Conservation (phyloP, 208 protist genomes). For the Trypanosoma scelopori region DNA sequence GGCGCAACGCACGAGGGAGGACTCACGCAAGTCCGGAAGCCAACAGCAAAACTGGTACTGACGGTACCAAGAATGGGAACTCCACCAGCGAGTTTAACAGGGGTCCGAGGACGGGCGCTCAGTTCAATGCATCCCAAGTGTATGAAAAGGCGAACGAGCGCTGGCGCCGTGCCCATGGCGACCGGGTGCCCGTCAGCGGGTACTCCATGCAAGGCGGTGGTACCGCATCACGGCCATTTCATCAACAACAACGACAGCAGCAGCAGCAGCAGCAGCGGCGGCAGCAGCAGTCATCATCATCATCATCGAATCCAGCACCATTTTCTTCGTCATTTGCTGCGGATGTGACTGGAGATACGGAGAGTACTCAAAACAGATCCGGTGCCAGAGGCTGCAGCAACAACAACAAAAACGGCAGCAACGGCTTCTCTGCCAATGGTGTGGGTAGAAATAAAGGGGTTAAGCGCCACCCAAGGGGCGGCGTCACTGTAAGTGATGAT, state of each 20-base stretch:
- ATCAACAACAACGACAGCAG: constrained; percentile 19
- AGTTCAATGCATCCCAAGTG: constrained; percentile 1
- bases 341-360: background rate
- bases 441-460: background rate
- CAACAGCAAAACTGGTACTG: background rate
- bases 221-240: background rate
- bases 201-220: constrained; percentile 32
- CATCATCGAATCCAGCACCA: background rate
- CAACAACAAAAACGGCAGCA: constrained; percentile 5
- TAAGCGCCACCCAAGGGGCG: background rate
- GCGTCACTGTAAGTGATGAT: background rate
- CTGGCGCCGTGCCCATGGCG: constrained; percentile 60
- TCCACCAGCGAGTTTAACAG: constrained; percentile 9
- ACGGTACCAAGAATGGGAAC: constrained; percentile 1
- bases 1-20: background rate
- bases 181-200: constrained; percentile 64
- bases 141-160: constrained; percentile 35
- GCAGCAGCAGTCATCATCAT: background rate
- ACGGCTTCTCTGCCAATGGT: constrained; percentile 1
- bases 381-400: background rate
- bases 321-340: constrained; percentile 7
- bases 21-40: background rate
- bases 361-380: background rate
- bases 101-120: background rate
- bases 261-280: background rate